Conservation (phyloP, 2,329 filamentous ascomycete species). For the Knoxdaviesia capensis region DNA sequence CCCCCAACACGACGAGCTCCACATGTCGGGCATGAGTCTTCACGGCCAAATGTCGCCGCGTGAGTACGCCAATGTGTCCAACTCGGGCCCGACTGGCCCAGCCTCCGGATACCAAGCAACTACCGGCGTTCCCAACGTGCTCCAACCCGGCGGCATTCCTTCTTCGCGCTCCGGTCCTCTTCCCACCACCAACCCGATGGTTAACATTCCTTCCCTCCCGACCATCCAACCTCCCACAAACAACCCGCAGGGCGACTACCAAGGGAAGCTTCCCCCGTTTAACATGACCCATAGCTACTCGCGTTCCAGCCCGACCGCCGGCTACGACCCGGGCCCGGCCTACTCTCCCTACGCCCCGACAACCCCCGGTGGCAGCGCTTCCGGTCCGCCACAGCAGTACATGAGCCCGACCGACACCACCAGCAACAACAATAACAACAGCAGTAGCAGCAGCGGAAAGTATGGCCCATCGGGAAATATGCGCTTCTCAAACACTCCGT, state of each 20-base stretch:
- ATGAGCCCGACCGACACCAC: conserved; percentile 29
- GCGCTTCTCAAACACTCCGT: conserved; percentile 59
- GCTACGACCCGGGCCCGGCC: conserved; percentile 31
- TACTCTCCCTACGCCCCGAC: conserved; percentile 39
- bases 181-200: conserved; percentile 19
- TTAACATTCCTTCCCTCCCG: conserved; percentile 16
- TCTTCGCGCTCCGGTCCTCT: conserved; percentile 13
- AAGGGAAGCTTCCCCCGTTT: conserved; percentile 4
- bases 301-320: conserved; percentile 56
- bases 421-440: no score
- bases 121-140: conserved; percentile 32
- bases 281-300: conserved; percentile 47
- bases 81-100: conserved; percentile 25
- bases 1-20: conserved; percentile 28
- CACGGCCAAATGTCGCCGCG: conserved; percentile 23
- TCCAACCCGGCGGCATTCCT: conserved; percentile 32
- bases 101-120: conserved; percentile 16
- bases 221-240: conserved; percentile 20
- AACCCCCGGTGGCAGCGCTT: conserved; percentile 34
- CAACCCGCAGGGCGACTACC: conserved; percentile 2
- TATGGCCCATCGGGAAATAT: conserved; percentile 38
- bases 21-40: conserved; percentile 28
- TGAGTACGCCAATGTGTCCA: conserved; percentile 18
- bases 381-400: conserved; percentile 36
- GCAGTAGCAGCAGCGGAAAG: conserved; percentile 14